Evolutionary conservation across 768 basidiomycete species (phyloP).

Genomic region (Leccinum disarticulatum): DNA sequence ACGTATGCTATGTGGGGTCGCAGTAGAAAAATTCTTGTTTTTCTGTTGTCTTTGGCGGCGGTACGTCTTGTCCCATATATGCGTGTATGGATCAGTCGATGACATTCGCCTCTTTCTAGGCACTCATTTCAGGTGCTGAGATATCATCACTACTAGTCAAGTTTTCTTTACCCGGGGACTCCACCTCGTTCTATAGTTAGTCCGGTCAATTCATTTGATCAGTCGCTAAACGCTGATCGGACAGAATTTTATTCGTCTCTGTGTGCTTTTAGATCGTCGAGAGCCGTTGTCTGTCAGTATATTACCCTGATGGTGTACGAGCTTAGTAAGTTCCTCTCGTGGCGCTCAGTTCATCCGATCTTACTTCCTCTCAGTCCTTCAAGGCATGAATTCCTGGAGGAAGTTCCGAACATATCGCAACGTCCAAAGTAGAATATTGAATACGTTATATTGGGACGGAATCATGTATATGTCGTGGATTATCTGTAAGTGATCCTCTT

Average conservation of each 20-base stretch:
- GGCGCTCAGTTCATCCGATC: not conserved
- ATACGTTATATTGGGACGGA: slow-evolving; percentile 29
- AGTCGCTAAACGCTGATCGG: not conserved
- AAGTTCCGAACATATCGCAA: slow-evolving; percentile 25
- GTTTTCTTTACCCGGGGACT: slow-evolving; percentile 17
- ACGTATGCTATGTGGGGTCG: slow-evolving; percentile 29
- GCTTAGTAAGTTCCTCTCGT: slow-evolving; percentile 15
- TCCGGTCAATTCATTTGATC: not conserved
- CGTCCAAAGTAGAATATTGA: slow-evolving; percentile 15
- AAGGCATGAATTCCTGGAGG: slow-evolving; percentile 25
- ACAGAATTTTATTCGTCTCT: slow-evolving; percentile 23
- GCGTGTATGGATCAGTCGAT: not conserved
- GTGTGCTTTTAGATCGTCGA: slow-evolving; percentile 18
- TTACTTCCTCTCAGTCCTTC: slow-evolving; percentile 20
- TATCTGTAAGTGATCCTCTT: slow-evolving; percentile 14
- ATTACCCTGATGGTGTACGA: slow-evolving; percentile 21
- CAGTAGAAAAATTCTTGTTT: slow-evolving; percentile 13
- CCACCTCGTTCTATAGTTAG: slow-evolving; percentile 21
- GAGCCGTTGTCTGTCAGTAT: slow-evolving; percentile 14
- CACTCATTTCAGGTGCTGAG: slow-evolving; percentile 18
- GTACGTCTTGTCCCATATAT: slow-evolving; percentile 6
- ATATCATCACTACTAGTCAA: slow-evolving; percentile 5
- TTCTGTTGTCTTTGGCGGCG: slow-evolving; percentile 21
- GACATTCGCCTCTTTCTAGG: slow-evolving; percentile 2
- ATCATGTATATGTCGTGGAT: slow-evolving; percentile 27